Base-by-base conservation (phyloP, 1,284 basidiomycete genomes). In the Meripilus lineatus region DNA sequence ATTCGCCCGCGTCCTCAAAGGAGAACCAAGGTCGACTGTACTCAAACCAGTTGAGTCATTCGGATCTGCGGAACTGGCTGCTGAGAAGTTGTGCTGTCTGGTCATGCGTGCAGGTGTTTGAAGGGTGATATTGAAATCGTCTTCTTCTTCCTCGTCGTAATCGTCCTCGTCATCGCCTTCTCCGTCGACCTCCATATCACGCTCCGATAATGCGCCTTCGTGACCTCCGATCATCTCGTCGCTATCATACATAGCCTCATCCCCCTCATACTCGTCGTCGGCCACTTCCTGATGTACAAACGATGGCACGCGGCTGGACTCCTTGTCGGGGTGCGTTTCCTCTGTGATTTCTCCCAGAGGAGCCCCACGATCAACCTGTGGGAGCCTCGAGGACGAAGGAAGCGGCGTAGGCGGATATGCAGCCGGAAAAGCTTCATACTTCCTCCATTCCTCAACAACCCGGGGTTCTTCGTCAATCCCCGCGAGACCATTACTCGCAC, bases 111-210 rank as follows among this genome's bases (percentile, higher is more conserved):
- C 56, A 8, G 84, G 84, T 5, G 84, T 86, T 45, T 70, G 75
- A 47, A 87, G 65, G 1, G 84, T 86, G 26, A 76, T 64, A 46
- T 85, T 70, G 53, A 84, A 82, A 42, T 75, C 74, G 48, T 81
- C 78, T 47, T 84, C 80, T 20, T 72, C 72, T 10, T 75, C 66
- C 24, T 61, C 61, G 32, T 62, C 71, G 18, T 69, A 68, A 26
- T 70, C 65, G 41, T 68, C 59, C 32, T 62, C 66, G 40, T 68
- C 65, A 13, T 4, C 43, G 5, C 62, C 65, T 21, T 66, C 60
- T 11, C 54, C 58, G 25, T 61, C 56, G 25, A 46, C 51, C 40
- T 50, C 51, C 54, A 53, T 54, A 26, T 38, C 54, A 38, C 54
- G 57, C 20, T 53, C 49, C 35, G 65, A 55, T 30, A 10, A 8